A percentile compares a stretch with the other conserved stretches of the same genome.
Evolutionary conservation across 1,284 basidiomycete genomes (phyloP).

Genomic region (Kalmanozyma brasiliensis): DNA sequence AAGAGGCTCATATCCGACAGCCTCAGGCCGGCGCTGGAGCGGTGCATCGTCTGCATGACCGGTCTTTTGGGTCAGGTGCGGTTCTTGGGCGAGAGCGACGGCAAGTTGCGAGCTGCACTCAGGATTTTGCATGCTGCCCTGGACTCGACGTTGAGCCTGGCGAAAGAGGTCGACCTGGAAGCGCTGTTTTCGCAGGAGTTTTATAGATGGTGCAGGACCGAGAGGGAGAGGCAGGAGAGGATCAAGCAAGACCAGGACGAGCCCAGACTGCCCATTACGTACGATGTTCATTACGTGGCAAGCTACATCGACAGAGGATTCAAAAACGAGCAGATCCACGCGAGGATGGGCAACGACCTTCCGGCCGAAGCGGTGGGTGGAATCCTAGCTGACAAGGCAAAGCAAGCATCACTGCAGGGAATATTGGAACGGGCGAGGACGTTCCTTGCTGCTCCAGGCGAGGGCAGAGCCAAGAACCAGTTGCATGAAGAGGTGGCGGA

Average conservation of each 20-base stretch:
- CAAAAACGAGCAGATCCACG: slow-evolving; percentile 16
- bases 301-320: slow-evolving; percentile 42
- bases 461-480: neutral
- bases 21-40: slow-evolving; percentile 33
- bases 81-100: slow-evolving; percentile 16
- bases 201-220: slow-evolving; percentile 40
- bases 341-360: slow-evolving; percentile 4
- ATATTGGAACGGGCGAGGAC: slow-evolving; percentile 11
- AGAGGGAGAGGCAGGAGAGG: slow-evolving; percentile 49
- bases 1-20: slow-evolving; percentile 23
- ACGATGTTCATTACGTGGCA: slow-evolving; percentile 42
- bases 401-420: neutral
- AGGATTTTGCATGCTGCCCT: slow-evolving; percentile 15
- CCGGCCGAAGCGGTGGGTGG: slow-evolving; percentile 5
- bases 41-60: slow-evolving; percentile 19
- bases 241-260: slow-evolving; percentile 53
- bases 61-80: slow-evolving; percentile 16
- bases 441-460: slow-evolving; percentile 8
- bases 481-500: neutral
- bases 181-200: slow-evolving; percentile 43
- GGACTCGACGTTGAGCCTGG: slow-evolving; percentile 20
- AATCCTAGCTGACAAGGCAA: neutral
- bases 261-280: slow-evolving; percentile 38
- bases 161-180: slow-evolving; percentile 33
- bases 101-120: slow-evolving; percentile 4